phyloP scores from a whole-genome alignment of 371 early-diverging fungal species.

The Thermomucor indicae-seudaticae region DNA sequence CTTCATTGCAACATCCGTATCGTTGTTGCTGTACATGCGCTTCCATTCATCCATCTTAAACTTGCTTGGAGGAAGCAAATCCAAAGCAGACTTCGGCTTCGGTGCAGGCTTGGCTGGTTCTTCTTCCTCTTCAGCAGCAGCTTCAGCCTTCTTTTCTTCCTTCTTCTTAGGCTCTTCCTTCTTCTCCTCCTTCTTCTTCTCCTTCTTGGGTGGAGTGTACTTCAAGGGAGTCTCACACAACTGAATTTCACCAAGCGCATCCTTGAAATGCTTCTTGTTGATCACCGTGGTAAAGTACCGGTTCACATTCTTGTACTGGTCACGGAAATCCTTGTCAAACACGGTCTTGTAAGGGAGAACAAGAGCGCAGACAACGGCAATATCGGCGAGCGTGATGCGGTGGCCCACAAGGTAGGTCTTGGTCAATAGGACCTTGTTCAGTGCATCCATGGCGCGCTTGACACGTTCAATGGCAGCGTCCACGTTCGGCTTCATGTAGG shows the following conservation, averaged over 20 bases:
- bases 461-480: constrained; percentile 64
- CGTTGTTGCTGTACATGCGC: constrained; percentile 96
- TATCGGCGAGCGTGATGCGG: constrained; percentile 87
- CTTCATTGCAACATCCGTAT: constrained; percentile 83
- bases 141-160: constrained; percentile 25
- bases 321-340: constrained; percentile 71
- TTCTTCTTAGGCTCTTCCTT: constrained; percentile 38
- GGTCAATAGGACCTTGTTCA: constrained; percentile 73
- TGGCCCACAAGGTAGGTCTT: constrained; percentile 93
- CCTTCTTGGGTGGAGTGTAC: constrained; percentile 58
- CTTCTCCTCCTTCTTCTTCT: constrained; percentile 35
- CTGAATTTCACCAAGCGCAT: constrained; percentile 65
- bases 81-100: constrained; percentile 90
- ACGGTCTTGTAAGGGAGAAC: constrained; percentile 53
- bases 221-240: constrained; percentile 55
- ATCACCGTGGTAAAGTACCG: constrained; percentile 84
- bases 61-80: constrained; percentile 79
- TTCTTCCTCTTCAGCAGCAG: constrained; percentile 57
- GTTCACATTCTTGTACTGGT: constrained; percentile 76
- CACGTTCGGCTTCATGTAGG: constrained; percentile 66
- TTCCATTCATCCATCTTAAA: constrained; percentile 92
- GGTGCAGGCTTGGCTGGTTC: constrained; percentile 65
- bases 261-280: constrained; percentile 80
- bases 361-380: constrained; percentile 64
- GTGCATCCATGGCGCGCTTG: constrained; percentile 56